These are phyloP conservation scores for Podaxis sp. DNA, from an alignment of 768 basidiomycete species.

Conservation along the genomic window DNA sequence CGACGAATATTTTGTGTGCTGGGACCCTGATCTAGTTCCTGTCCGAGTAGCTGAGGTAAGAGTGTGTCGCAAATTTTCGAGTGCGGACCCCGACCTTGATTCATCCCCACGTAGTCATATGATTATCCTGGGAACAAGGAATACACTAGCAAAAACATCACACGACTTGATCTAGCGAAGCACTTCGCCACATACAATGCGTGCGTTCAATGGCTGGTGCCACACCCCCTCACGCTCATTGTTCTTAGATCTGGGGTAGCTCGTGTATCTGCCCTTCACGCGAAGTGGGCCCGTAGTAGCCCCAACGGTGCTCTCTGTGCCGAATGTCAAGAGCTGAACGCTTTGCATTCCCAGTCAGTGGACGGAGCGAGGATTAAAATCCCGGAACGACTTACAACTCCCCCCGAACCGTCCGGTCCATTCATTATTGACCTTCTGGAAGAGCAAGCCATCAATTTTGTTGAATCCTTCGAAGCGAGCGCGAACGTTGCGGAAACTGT, in stretches of 20 bases:
- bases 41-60: constrained; percentile 47
- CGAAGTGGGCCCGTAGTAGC: constrained; percentile 53
- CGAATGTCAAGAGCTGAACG: constrained; percentile 70
- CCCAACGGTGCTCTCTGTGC: constrained; percentile 54
- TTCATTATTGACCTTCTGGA: constrained; percentile 54
- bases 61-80: not conserved
- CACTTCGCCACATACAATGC: constrained; percentile 64
- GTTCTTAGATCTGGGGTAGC: constrained; percentile 49
- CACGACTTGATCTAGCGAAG: constrained; percentile 53
- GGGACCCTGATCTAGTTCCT: constrained; percentile 63
- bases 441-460: constrained; percentile 41
- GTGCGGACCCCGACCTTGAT: not conserved
- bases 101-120: constrained; percentile 42
- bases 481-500: constrained; percentile 19
- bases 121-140: constrained; percentile 65
- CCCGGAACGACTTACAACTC: constrained; percentile 48
- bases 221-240: not conserved
- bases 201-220: constrained; percentile 27
- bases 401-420: constrained; percentile 38
- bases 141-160: constrained; percentile 39
- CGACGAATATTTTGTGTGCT: constrained; percentile 66
- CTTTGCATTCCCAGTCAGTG: constrained; percentile 64
- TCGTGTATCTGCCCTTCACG: constrained; percentile 50
- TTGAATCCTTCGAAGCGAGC: constrained; percentile 33
- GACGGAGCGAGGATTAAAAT: constrained; percentile 61